phyloP scores from a whole-genome alignment of 148 eudicot species.

The Cornus suecica region DNA sequence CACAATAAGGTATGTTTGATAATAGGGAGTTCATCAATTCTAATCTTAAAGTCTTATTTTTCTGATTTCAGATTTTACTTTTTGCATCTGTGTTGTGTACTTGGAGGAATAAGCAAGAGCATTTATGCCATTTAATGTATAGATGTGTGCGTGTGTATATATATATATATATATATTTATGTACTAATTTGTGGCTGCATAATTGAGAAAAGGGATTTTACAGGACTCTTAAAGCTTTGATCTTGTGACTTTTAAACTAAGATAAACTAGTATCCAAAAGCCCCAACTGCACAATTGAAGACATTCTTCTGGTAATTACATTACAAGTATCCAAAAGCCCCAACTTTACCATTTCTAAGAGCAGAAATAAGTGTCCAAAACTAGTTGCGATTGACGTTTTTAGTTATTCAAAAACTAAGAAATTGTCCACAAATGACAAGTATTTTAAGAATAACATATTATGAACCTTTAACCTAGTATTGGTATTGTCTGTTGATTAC shows the following conservation, averaged over 20 bases:
- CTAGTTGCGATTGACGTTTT: neutral
- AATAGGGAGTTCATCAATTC: neutral
- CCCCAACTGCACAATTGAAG: too few species aligned
- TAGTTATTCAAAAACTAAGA: neutral
- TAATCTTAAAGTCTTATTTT: neutral
- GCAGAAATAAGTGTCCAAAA: too few species aligned
- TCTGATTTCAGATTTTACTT: neutral
- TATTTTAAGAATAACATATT: neutral
- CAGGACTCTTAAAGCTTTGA: neutral
- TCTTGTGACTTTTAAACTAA: too few species aligned
- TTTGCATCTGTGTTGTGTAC: neutral
- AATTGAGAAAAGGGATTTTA: neutral
- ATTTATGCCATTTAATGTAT: too few species aligned
- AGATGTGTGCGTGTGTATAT: neutral
- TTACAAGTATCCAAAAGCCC: too few species aligned
- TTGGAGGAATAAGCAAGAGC: neutral
- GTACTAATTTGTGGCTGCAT: neutral
- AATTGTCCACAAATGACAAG: too few species aligned
- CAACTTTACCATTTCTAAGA: too few species aligned
- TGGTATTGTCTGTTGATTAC: too few species aligned
- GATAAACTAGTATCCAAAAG: too few species aligned
- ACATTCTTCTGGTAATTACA: too few species aligned
- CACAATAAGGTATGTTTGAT: conserved; percentile 21
- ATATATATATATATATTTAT: neutral
- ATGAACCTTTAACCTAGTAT: neutral